A percentile compares a stretch with the other conserved stretches of the same genome.
These are phyloP conservation scores for Lactuca saligna DNA, from an alignment of 129 eudicot genomes.

Conservation along the genomic window DNA sequence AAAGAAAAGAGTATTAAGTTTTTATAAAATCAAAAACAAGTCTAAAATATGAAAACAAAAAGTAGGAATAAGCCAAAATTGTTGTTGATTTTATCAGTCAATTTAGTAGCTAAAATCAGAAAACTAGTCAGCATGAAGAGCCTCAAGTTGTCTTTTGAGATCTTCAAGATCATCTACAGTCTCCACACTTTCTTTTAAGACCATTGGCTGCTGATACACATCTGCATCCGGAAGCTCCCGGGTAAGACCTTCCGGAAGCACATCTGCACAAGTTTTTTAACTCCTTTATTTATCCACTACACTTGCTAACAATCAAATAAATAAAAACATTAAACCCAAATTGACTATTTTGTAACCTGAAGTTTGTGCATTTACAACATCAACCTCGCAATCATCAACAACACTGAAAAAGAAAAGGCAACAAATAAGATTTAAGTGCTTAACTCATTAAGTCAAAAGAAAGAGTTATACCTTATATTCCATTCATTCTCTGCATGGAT, in stretches of 20 bases:
- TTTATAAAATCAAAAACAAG: neutral
- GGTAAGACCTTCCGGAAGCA: slow-evolving; percentile 69
- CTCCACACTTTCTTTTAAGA: slow-evolving; percentile 23
- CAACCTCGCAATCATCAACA: slow-evolving; percentile 63
- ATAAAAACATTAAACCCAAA: neutral
- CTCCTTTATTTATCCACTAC: neutral
- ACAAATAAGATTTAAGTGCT: slow-evolving; percentile 8
- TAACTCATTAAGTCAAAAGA: neutral
- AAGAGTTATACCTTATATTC: slow-evolving; percentile 68
- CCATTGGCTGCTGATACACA: slow-evolving; percentile 32
- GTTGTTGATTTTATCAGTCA: slow-evolving; percentile 17
- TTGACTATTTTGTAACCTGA: slow-evolving; percentile 49
- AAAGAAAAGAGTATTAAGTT: neutral
- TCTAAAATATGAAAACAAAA: slow-evolving; percentile 6
- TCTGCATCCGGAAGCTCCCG: slow-evolving; percentile 68
- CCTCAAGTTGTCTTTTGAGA: slow-evolving; percentile 42
- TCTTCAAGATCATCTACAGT: slow-evolving; percentile 43
- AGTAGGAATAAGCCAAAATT: slow-evolving; percentile 26
- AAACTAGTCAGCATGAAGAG: slow-evolving; percentile 31
- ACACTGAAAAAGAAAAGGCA: slow-evolving; percentile 71
- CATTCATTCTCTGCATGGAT: slow-evolving; percentile 89
- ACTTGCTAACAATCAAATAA: slow-evolving; percentile 2
- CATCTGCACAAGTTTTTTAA: slow-evolving; percentile 28
- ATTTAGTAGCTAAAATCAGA: neutral
- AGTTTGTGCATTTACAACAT: slow-evolving; percentile 31